Evolutionary conservation across 805 yeast genomes (phyloP).

Genomic region (Clavispora carvajalis): DNA sequence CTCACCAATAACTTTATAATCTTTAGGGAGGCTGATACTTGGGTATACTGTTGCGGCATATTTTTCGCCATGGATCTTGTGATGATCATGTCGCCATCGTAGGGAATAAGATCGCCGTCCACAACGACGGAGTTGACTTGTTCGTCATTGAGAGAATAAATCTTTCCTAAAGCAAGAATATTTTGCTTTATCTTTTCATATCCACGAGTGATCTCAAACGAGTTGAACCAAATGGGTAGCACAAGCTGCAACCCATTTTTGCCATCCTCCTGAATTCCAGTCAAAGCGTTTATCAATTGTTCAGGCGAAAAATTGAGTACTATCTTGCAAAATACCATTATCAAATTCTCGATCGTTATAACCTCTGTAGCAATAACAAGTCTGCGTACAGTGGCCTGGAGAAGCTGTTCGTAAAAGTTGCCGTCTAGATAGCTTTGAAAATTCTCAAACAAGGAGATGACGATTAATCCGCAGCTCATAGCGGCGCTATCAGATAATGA

Average conservation of each 20-base stretch:
- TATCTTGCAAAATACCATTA: conserved; percentile 70
- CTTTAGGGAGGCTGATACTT: conserved; percentile 63
- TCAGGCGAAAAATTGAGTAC: conserved; percentile 52
- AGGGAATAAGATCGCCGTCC: conserved; percentile 71
- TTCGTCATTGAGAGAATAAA: conserved; percentile 55
- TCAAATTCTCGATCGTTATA: conserved; percentile 69
- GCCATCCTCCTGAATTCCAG: conserved; percentile 21
- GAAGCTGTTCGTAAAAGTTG: conserved; percentile 48
- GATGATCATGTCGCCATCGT: conserved; percentile 58
- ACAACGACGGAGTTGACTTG: conserved; percentile 51
- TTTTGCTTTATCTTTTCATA: conserved; percentile 62
- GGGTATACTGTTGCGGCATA: conserved; percentile 58
- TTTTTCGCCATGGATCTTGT: conserved; percentile 80
- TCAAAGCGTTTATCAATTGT: conserved; percentile 59
- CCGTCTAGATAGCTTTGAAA: conserved; percentile 35
- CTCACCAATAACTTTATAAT: conserved; percentile 64
- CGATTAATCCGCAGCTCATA: conserved; percentile 65
- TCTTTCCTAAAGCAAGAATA: conserved; percentile 64
- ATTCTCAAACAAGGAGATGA: conserved; percentile 52
- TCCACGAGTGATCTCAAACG: conserved; percentile 79
- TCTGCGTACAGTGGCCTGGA: conserved; percentile 68
- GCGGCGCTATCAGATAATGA: conserved; percentile 76
- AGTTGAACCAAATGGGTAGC: conserved; percentile 75
- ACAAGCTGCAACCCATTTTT: conserved; percentile 49
- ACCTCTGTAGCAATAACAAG: conserved; percentile 63